These are phyloP conservation scores for Arthroderma uncinatum DNA, from an alignment of 2,329 filamentous ascomycete species.

Conservation along the genomic window DNA sequence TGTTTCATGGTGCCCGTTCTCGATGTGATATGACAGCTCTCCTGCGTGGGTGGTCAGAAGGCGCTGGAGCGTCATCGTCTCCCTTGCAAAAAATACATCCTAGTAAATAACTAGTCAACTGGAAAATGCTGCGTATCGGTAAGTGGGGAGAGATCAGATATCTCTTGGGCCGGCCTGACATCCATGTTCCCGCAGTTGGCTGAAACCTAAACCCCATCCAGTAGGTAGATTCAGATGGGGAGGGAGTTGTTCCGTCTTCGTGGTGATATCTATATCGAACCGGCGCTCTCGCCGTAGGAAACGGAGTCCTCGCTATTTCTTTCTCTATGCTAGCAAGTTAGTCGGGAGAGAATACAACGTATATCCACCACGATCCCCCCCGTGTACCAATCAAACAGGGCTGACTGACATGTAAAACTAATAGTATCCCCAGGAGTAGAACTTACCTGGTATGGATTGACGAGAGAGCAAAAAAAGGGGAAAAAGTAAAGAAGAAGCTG, in stretches of 20 bases:
- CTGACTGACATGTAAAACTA: no score
- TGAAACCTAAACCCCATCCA: neutral
- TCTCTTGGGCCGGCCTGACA: neutral
- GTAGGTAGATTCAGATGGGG: neutral
- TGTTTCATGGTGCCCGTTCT: neutral
- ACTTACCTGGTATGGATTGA: no score
- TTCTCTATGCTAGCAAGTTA: no score
- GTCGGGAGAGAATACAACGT: no score
- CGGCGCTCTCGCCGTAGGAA: no score
- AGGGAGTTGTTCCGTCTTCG: neutral
- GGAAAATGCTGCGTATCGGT: neutral
- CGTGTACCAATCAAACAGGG: no score
- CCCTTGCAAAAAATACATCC: neutral
- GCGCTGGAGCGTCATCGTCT: neutral
- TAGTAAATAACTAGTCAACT: neutral
- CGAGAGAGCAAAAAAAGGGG: neutral
- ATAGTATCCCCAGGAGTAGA: no score
- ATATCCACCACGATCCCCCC: no score
- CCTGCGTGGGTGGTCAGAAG: neutral
- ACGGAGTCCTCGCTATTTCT: no score
- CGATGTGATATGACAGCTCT: slow-evolving; percentile 1
- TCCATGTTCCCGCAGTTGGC: neutral
- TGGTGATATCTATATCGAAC: neutral
- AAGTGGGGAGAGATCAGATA: neutral
- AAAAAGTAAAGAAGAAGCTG: neutral